Evolutionary conservation across 2,329 filamentous ascomycete species (phyloP).

Genomic region (Orbilia blumenaviensis): DNA sequence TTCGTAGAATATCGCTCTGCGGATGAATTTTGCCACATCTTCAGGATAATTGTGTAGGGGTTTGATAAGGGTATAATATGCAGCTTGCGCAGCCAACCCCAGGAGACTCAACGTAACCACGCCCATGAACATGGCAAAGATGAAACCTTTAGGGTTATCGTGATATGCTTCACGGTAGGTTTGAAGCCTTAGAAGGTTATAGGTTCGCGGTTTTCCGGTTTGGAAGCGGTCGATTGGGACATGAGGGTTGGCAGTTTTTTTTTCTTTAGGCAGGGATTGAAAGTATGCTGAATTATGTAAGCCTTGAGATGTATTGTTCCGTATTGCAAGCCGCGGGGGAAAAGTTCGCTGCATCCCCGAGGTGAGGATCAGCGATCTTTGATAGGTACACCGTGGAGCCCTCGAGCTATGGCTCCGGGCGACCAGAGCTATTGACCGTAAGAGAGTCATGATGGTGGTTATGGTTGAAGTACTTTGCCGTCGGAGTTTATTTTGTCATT

Average conservation of each 20-base stretch:
- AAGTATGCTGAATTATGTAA: conserved; percentile 6
- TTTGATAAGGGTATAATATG: conserved; percentile 11
- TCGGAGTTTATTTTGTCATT: not conserved
- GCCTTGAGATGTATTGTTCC: not conserved
- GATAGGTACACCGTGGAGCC: not conserved
- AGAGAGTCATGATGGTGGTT: conserved; percentile 11
- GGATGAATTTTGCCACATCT: conserved; percentile 78
- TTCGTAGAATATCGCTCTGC: conserved; percentile 87
- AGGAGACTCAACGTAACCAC: not conserved
- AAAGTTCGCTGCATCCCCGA: conserved; percentile 11
- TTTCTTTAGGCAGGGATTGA: not conserved
- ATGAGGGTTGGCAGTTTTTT: conserved; percentile 15
- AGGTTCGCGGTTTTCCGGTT: conserved; percentile 11
- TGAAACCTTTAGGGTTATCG: conserved; percentile 36
- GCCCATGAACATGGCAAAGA: not conserved
- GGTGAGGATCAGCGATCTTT: not conserved
- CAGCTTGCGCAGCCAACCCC: not conserved
- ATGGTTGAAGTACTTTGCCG: not conserved
- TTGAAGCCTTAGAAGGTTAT: conserved; percentile 39
- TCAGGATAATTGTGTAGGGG: conserved; percentile 67
- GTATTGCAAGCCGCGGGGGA: not conserved
- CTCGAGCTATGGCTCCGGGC: conserved; percentile 17
- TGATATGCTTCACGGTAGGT: conserved; percentile 48
- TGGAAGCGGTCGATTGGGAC: conserved; percentile 28
- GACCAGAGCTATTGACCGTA: conserved; percentile 12